Evolutionary conservation across 2,329 filamentous ascomycete genomes (phyloP).

Genomic region (Aschersonia sp.): DNA sequence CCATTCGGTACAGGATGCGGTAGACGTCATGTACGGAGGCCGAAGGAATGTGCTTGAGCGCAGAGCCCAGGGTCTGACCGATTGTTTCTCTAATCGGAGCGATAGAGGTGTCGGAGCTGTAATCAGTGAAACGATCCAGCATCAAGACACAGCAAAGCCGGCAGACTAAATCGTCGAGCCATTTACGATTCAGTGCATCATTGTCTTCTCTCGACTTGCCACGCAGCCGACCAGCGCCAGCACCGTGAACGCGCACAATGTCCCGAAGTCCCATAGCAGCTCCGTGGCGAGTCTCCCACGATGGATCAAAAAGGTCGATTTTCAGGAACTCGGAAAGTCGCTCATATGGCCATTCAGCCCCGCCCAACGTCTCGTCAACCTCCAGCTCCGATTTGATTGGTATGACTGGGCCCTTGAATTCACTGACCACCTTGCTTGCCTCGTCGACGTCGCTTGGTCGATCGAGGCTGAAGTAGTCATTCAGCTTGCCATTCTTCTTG

Average conservation of each 20-base stretch:
- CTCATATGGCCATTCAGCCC: constrained; percentile 85
- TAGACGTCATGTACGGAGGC: constrained; percentile 76
- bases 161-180: constrained; percentile 91
- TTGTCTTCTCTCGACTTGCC: constrained; percentile 63
- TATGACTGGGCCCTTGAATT: constrained; percentile 76
- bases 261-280: constrained; percentile 91
- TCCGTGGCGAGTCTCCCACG: constrained; percentile 92
- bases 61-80: constrained; percentile 81
- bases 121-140: constrained; percentile 94
- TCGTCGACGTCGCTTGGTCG: constrained; percentile 67
- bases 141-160: constrained; percentile 91
- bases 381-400: constrained; percentile 80
- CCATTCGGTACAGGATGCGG: constrained; percentile 69
- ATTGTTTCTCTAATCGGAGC: constrained; percentile 92
- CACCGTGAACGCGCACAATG: constrained; percentile 80
- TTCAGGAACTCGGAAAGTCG: constrained; percentile 87
- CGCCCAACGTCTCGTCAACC: constrained; percentile 60
- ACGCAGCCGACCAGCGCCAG: constrained; percentile 64
- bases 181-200: constrained; percentile 62
- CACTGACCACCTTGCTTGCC: constrained; percentile 80
- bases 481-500: constrained; percentile 48
- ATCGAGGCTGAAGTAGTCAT: constrained; percentile 86
- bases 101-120: constrained; percentile 92
- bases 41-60: constrained; percentile 69
- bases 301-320: constrained; percentile 81